Evolutionary conservation across 176 grass and related monocot species (phyloP), one percentile per base, ranked within the genome.

Genomic region (Aegilops longissima): DNA sequence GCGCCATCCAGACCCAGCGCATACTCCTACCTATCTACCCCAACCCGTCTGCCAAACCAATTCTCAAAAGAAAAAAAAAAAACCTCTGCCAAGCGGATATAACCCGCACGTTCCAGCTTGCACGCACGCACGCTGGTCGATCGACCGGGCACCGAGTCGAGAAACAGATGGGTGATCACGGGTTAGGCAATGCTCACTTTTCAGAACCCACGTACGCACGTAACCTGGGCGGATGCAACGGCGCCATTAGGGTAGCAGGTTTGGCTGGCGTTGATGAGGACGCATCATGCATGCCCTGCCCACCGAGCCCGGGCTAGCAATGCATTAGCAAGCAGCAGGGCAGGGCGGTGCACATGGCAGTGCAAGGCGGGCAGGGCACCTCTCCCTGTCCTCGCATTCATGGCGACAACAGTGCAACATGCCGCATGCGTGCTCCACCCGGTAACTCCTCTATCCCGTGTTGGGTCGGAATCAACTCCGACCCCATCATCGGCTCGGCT

Each of bases 331-430:
- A 45, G 13, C 12, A 39, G 65, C 76, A 52, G 47, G 5, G 47
- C 12, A 51, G 14, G 49, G 49, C 51, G 16, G 51, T 17, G 51
- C 51, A 86, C 84, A 90, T 90, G 88, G 84, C 64, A 20, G 6
- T 72, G 83, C 70, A 36, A 23, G 73, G 63, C 71, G 52, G 83
- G 54, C 70, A 82, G 78, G 70, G 56, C 72, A 75, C 79, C 31
- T 66, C 30, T 42, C 80, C 80, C 51, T 59, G 58, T 83, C 80
- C 38, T 45, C 17, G 63, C 84, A 83, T 58, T 78, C 54, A 83
- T 78, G 79, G 30, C 51, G 54, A 21, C 54, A 59, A 21, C 54
- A 59, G 3, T 13, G 20, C 83, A 29, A 20, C 71, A 18, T 38
- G 49, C 72, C 16, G 71, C 64, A 40, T 71, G 69, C 69, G 51